Conservation (phyloP, 306 rosid genomes). For the Fragaria vesca region DNA sequence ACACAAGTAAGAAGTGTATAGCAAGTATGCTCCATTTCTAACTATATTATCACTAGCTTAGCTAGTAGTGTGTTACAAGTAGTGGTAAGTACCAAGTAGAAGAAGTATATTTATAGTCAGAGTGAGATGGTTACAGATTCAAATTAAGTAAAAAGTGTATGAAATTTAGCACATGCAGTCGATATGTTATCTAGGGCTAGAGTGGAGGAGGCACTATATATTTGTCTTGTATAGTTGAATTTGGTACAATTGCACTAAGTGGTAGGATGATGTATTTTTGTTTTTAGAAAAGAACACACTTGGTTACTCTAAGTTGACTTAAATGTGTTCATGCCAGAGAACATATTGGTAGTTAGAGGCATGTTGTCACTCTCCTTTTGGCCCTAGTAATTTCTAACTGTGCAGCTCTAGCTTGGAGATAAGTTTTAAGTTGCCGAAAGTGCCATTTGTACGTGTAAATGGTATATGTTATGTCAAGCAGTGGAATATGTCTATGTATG, state of each 20-base stretch:
- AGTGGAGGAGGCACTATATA: constrained; percentile 58
- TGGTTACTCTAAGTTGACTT: constrained; percentile 23
- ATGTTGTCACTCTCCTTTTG: constrained; percentile 7
- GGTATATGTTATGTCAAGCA: background rate
- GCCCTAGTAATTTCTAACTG: background rate
- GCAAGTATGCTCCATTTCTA: constrained; percentile 33
- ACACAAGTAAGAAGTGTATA: constrained; percentile 27
- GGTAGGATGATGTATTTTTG: constrained; percentile 37
- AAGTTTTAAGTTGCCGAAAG: constrained; percentile 36
- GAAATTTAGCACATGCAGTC: constrained; percentile 8
- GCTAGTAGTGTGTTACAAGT: constrained; percentile 9
- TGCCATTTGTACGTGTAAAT: background rate
- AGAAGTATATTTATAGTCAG: constrained; percentile 7
- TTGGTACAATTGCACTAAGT: constrained; percentile 51
- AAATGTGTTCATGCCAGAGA: constrained; percentile 7
- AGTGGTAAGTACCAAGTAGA: constrained; percentile 17
- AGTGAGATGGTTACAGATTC: background rate
- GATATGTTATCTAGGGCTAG: constrained; percentile 7
- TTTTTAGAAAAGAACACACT: background rate
- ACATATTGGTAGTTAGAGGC: background rate
- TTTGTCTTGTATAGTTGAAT: constrained; percentile 36
- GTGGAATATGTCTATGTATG: constrained; percentile 17
- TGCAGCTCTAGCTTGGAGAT: constrained; percentile 18
- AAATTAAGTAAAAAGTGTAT: background rate
- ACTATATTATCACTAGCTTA: background rate